phyloP scores from a whole-genome alignment of 768 basidiomycete species.

The Tubosaeta sp. region DNA sequence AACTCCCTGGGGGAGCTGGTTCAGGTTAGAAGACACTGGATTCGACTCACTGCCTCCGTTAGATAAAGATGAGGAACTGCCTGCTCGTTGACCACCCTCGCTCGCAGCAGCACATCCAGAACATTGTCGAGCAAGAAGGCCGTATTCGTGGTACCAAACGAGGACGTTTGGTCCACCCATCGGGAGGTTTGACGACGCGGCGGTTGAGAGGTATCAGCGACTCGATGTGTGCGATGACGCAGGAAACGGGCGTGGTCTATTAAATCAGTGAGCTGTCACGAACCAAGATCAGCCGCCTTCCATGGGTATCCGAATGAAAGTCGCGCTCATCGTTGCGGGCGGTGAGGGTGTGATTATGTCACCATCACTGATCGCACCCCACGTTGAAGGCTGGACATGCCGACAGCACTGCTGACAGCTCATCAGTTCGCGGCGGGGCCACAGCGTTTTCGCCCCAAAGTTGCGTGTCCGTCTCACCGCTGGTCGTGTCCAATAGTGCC shows the following conservation, averaged over 20 bases:
- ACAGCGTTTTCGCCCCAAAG: constrained; percentile 14
- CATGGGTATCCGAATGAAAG: neutral
- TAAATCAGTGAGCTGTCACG: neutral
- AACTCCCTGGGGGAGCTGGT: neutral
- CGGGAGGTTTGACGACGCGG: constrained; percentile 17
- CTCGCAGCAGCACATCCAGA: constrained; percentile 12
- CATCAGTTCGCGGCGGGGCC: constrained; percentile 1
- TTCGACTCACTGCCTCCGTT: too few species aligned
- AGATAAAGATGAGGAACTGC: neutral
- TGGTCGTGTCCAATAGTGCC: too few species aligned
- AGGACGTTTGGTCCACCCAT: constrained; percentile 22
- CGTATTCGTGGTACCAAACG: constrained; percentile 24
- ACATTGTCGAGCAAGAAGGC: constrained; percentile 23
- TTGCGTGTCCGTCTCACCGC: neutral
- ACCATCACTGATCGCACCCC: neutral
- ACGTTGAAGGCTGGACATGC: too few species aligned
- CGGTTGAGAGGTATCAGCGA: constrained; percentile 22
- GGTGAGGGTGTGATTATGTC: constrained; percentile 21
- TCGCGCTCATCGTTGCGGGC: constrained; percentile 19
- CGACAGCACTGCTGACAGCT: neutral
- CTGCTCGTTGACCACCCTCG: neutral
- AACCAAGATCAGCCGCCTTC: neutral
- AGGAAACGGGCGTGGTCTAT: constrained; percentile 14
- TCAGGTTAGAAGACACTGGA: neutral
- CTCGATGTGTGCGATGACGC: constrained; percentile 27